phyloP scores from a whole-genome alignment of 2,329 filamentous ascomycete genomes.

The Gnomoniopsis smithogilvyi region DNA sequence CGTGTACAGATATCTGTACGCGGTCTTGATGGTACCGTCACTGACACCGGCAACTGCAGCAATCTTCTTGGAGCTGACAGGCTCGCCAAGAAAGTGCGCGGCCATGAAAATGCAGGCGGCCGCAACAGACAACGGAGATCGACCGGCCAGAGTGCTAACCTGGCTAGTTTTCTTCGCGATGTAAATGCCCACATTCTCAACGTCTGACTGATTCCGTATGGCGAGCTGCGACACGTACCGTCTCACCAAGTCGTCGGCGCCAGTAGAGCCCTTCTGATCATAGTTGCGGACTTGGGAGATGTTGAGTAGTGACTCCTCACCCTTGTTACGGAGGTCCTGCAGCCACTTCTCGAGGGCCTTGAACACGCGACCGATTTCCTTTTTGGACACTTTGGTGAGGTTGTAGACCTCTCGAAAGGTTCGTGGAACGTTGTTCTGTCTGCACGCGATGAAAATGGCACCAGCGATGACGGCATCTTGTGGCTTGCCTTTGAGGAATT shows the following conservation, averaged over 20 bases:
- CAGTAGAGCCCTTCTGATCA: conserved; percentile 72
- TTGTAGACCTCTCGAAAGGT: conserved; percentile 95
- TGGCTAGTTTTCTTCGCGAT: conserved; percentile 75
- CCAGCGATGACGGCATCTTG: conserved; percentile 92
- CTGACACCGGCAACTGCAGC: conserved; percentile 82
- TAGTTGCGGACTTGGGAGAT: conserved; percentile 64
- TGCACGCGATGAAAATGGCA: conserved; percentile 96
- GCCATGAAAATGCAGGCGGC: conserved; percentile 97
- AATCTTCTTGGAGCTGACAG: conserved; percentile 82
- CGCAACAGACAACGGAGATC: conserved; percentile 89
- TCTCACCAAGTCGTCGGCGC: conserved; percentile 78
- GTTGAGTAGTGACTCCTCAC: conserved; percentile 47
- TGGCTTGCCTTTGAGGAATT: conserved; percentile 92
- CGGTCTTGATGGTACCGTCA: conserved; percentile 94
- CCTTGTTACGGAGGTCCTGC: conserved; percentile 66
- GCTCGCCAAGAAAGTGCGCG: conserved; percentile 77
- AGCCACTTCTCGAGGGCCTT: conserved; percentile 90
- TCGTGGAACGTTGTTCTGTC: conserved; percentile 79
- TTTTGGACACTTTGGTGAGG: conserved; percentile 90
- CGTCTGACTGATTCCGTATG: conserved; percentile 66
- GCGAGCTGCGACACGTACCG: conserved; percentile 86
- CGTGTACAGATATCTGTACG: conserved; percentile 83
- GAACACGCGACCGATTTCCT: conserved; percentile 95
- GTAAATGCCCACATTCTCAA: conserved; percentile 75
- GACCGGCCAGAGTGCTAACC: conserved; percentile 80